A percentile compares a stretch with the other conserved stretches of the same genome.
Evolutionary conservation across 2,329 filamentous ascomycete genomes (phyloP).

Genomic region (Zarea fungicola): DNA sequence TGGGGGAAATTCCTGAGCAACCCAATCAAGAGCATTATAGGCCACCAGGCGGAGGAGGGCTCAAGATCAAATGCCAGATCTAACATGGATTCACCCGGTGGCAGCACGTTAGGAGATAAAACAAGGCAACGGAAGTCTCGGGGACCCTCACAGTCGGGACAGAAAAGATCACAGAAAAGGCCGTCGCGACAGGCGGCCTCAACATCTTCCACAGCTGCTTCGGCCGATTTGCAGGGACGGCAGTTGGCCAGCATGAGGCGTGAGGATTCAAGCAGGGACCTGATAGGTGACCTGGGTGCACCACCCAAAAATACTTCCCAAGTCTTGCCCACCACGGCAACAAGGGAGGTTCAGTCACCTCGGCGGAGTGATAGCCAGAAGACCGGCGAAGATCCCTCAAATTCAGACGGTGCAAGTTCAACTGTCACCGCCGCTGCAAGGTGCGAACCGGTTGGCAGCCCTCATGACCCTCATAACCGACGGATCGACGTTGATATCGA

Average conservation of each 20-base stretch:
- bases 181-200: background rate
- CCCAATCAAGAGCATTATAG: background rate
- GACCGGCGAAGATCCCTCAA: background rate
- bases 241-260: background rate
- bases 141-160: background rate
- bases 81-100: background rate
- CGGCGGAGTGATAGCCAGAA: background rate
- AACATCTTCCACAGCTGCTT: conserved; percentile 1
- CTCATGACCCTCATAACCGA: background rate
- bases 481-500: background rate
- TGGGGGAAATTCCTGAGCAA: background rate
- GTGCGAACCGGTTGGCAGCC: background rate
- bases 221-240: background rate
- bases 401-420: background rate
- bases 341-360: background rate
- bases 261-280: background rate
- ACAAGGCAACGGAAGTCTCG: background rate
- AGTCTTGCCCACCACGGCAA: background rate
- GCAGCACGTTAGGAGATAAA: background rate
- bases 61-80: conserved; percentile 1
- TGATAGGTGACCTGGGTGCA: background rate
- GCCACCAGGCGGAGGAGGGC: background rate
- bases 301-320: background rate
- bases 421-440: background rate
- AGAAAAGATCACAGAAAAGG: background rate